Conservation (phyloP, 441 rosid genomes). For the Bruguiera hainesii region DNA sequence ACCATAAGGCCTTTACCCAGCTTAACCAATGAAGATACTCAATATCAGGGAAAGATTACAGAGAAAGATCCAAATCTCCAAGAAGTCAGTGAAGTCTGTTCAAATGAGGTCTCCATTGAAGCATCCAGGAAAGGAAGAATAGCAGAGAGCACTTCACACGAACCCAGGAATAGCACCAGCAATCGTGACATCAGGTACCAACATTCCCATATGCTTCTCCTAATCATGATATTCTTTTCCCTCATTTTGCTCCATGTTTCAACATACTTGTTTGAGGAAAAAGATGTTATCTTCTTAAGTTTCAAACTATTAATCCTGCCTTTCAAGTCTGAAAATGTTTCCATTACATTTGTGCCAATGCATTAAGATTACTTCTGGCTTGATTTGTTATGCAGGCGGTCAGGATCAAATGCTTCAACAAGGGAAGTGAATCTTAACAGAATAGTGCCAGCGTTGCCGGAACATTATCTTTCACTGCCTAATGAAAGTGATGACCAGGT, state of each 20-base stretch:
- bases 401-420: conserved; percentile 42
- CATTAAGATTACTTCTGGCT: neutral
- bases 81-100: conserved; percentile 26
- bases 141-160: conserved; percentile 37
- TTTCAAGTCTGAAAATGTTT: neutral
- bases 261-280: no score
- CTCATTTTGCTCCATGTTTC: no score
- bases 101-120: conserved; percentile 33
- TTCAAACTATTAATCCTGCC: neutral
- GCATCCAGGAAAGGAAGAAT: conserved; percentile 23
- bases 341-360: neutral
- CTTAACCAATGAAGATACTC: conserved; percentile 29
- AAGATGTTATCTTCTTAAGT: no score
- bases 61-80: conserved; percentile 17
- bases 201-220: no score
- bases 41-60: conserved; percentile 23
- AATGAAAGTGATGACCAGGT: conserved; percentile 24
- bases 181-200: conserved; percentile 37
- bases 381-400: conserved; percentile 33
- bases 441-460: conserved; percentile 59
- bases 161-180: conserved; percentile 34
- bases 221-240: no score
- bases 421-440: conserved; percentile 59
- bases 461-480: conserved; percentile 26
- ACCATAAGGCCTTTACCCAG: conserved; percentile 26